Base-by-base conservation (phyloP, 768 basidiomycete genomes). In the Pleurotus salmoneostramineus region DNA sequence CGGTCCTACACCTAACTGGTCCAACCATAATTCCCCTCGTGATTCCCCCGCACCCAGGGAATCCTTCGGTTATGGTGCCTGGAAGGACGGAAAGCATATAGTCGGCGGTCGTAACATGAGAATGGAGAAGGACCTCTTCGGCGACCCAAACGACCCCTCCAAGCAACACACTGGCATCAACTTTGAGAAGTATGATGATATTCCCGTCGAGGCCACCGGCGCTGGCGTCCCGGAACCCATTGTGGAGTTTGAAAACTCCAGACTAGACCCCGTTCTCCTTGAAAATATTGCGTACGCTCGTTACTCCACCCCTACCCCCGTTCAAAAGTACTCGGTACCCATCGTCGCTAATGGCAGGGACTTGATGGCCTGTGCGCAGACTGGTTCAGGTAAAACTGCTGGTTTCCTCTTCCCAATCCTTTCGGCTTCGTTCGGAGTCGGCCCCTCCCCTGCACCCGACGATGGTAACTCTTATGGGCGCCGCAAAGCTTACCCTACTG, bases 171-270 rank as follows among this genome's bases (percentile, higher is more conserved):
- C 95, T 45, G 97, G 97, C 62, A 98, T 99, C 77, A 99, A 99
- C 78, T 99, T 99, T 69, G 97, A 99, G 78, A 97, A 97, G 75
- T 99, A 98, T 67, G 97, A 97, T 73, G 96, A 98, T 71, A 99
- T 99, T 69, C 97, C 97, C 62, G 95, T 99, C 64, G 97, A 98
- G 76, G 96, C 95, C 36, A 98, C 96, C 50, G 97, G 97, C 64
- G 87, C 88, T 60, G 91, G 89, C 65, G 96, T 98, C n/a, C 97
- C 97, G 60, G 96, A 98, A 43, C 95, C 97, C 46, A 84, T 98
- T 66, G 83, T 72, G 62, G 82, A 85, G 42, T 99, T 99, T 77
- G 89, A 89, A 59, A 84, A 79, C 66, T 89, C 95, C 47, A 95
- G 94, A 61, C 77, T 99, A 66, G 95, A 99, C 74, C 83, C 91